These are phyloP conservation scores for Boletus subparvulus DNA, from an alignment of 768 basidiomycete species.

Conservation along the genomic window DNA sequence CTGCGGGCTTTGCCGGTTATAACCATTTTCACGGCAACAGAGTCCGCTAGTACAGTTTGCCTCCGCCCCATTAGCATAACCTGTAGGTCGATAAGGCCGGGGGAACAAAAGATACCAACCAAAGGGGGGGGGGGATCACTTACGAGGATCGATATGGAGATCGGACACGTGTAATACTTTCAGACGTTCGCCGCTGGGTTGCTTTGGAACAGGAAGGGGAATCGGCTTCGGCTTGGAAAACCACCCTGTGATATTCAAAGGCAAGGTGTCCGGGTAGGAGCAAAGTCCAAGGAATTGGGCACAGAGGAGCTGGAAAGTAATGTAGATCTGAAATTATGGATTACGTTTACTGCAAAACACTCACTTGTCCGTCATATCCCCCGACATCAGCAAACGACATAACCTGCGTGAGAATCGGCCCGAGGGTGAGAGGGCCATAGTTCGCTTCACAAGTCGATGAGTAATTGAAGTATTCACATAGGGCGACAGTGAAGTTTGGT, in stretches of 20 bases:
- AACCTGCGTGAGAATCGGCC: constrained; percentile 69
- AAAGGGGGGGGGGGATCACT: constrained; percentile 12
- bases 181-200: constrained; percentile 60
- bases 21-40: constrained; percentile 61
- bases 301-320: constrained; percentile 50
- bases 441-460: constrained; percentile 48
- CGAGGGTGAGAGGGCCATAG: constrained; percentile 49
- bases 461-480: constrained; percentile 64
- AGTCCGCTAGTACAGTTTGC: constrained; percentile 67
- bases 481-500: constrained; percentile 51
- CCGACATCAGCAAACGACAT: constrained; percentile 67
- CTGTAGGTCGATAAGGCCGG: constrained; percentile 33
- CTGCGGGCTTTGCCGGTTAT: constrained; percentile 52
- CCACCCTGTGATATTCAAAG: constrained; percentile 65
- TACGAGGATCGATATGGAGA: constrained; percentile 73
- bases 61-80: constrained; percentile 68
- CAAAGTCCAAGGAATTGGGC: constrained; percentile 58
- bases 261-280: constrained; percentile 53
- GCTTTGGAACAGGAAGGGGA: constrained; percentile 56
- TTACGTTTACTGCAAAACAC: not conserved
- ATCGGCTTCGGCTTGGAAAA: constrained; percentile 77
- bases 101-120: not conserved
- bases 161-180: constrained; percentile 80
- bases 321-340: not conserved
- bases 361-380: constrained; percentile 72